These are phyloP conservation scores for Heliamphora pulchella DNA, from an alignment of 179 eudicot genomes.

Conservation along the genomic window DNA sequence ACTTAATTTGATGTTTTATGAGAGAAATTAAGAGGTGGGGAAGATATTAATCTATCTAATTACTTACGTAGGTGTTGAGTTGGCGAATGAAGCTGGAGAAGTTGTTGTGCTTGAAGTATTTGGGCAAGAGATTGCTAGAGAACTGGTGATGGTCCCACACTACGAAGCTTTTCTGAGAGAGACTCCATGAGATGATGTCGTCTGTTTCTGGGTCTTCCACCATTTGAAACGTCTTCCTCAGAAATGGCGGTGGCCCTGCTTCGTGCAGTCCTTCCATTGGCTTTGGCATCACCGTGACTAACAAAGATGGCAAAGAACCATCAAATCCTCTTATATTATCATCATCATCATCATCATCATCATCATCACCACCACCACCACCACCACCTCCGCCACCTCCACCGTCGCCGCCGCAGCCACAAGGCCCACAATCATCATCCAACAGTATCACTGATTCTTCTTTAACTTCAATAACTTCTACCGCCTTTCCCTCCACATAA, in stretches of 20 bases:
- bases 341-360: not conserved
- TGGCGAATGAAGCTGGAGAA: constrained; percentile 84
- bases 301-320: not conserved
- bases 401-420: no score
- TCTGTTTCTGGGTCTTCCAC: constrained; percentile 60
- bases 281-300: constrained; percentile 19
- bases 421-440: not conserved
- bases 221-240: constrained; percentile 71
- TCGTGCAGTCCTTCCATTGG: constrained; percentile 50
- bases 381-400: not conserved
- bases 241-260: constrained; percentile 60
- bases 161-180: constrained; percentile 34
- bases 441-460: not conserved
- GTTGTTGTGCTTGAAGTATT: constrained; percentile 65
- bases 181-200: constrained; percentile 59
- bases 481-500: not conserved
- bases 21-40: not conserved
- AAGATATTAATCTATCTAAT: not conserved
- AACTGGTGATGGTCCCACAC: constrained; percentile 66
- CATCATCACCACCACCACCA: not conserved
- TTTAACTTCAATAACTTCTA: not conserved
- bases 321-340: not conserved
- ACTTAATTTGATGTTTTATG: no score
- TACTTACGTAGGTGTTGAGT: constrained; percentile 73
- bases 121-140: constrained; percentile 44